Evolutionary conservation across 2,329 filamentous ascomycete genomes (phyloP).

Genomic region (Aspergillus sp.): DNA sequence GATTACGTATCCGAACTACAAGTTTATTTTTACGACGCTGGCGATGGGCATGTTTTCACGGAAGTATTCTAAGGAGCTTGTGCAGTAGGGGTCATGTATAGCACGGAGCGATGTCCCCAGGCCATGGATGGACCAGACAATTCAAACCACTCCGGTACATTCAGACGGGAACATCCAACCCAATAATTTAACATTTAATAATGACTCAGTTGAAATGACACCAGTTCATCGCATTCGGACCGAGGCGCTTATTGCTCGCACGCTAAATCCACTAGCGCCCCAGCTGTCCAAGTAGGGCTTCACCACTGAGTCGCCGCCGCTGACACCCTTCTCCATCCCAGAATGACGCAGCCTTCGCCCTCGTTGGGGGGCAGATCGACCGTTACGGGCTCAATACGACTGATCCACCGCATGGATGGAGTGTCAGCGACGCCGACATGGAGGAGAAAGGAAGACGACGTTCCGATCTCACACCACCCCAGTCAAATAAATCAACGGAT

Average conservation of each 20-base stretch:
- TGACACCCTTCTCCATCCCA: not conserved
- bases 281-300: not conserved
- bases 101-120: too few species aligned
- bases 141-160: too few species aligned
- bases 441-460: not conserved
- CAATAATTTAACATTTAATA: not conserved
- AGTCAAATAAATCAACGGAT: not conserved
- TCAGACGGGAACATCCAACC: too few species aligned
- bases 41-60: constrained; percentile 1
- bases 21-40: constrained; percentile 56
- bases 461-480: constrained; percentile 6
- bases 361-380: not conserved
- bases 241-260: not conserved
- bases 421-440: not conserved
- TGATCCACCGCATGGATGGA: not conserved
- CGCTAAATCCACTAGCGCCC: not conserved
- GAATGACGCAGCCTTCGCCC: not conserved
- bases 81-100: not conserved
- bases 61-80: not conserved
- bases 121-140: too few species aligned
- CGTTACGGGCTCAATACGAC: not conserved
- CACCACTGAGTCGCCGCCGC: constrained; percentile 1
- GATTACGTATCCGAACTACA: constrained; percentile 99
- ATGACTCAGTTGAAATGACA: not conserved
- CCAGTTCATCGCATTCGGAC: not conserved